Conservation (phyloP, 305 asterid genomes). For the Fraxinus paxiana region DNA sequence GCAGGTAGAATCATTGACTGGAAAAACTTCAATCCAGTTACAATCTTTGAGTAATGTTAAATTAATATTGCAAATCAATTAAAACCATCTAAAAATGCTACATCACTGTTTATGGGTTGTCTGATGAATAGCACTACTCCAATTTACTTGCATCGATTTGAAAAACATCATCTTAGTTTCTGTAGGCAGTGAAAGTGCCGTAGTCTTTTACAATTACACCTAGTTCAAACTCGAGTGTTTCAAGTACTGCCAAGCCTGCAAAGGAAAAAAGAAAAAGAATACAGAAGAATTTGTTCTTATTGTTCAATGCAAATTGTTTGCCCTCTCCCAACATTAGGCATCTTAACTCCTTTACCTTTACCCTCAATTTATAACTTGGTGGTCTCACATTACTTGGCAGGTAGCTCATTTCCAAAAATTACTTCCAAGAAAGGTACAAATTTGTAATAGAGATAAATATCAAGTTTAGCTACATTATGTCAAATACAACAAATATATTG, state of each 20-base stretch:
- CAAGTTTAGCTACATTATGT: background rate
- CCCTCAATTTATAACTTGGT: conserved; percentile 3
- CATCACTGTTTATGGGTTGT: background rate
- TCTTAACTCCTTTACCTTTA: background rate
- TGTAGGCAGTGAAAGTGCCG: background rate
- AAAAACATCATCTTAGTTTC: background rate
- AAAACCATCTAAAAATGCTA: background rate
- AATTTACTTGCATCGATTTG: background rate
- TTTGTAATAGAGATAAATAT: background rate
- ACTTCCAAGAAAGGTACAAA: background rate
- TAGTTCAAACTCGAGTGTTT: background rate
- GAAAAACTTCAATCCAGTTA: background rate
- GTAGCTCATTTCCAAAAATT: background rate
- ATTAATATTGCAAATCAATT: background rate
- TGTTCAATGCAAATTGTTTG: background rate
- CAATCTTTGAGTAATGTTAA: background rate
- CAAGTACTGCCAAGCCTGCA: conserved; percentile 8
- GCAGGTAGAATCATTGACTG: background rate
- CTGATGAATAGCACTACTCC: background rate
- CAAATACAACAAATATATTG: conserved; percentile 8
- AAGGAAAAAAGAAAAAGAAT: background rate
- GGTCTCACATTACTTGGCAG: conserved; percentile 4
- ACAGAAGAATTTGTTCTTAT: background rate
- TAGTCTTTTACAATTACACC: background rate
- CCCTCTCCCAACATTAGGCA: background rate